Base-by-base conservation (phyloP, 164 flowering plant genomes). In the Kingdonia uniflora region DNA sequence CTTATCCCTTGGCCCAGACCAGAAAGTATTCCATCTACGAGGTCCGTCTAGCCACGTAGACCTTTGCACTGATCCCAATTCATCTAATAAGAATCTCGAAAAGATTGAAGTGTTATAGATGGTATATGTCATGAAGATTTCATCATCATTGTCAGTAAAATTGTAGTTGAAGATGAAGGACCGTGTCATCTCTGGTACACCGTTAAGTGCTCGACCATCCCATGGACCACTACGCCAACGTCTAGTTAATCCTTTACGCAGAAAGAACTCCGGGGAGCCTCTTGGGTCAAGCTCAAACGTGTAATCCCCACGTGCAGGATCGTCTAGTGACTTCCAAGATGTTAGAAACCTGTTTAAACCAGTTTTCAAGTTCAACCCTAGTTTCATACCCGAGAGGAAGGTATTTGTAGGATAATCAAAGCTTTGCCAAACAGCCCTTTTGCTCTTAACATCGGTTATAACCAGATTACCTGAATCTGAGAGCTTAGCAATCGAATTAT, bases 151-250 rank as follows among this genome's bases (percentile, higher is more conserved):
- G 24, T 41, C 29, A 3, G 59, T 56, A 40, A 47, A 63, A 20
- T 21, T 51, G 21, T 8, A 19, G 14, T 42, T 55, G 11, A 41
- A 41, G 53, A 51, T 39, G 14, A 58, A 13, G 54, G 23, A 0
- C 33, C 17, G 19, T 19, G 14, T 17, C 58, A 67, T 47, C 15
- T 41, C 59, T 3, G 67, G 69, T 2, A 52, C 40, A 0, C 70
- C 72, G 14, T 71, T 67, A 48, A 47, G 67, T 20, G 61, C 38
- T 1, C 4, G 48, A 0, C 82, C 82, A 5, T 62, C 58, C 84
- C 80, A 76, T 0, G 77, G 73, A 6, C 79, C 76, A 11, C 52
- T 59, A 19, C 79, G 47, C 42, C 56, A 72, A 3, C 29, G 15
- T 14, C 4, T 10, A 14, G 4, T 16, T 14, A 4, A 0, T 14